Evolutionary conservation across 2,329 filamentous ascomycete species (phyloP).

Genomic region (Scedosporium aurantiacum): DNA sequence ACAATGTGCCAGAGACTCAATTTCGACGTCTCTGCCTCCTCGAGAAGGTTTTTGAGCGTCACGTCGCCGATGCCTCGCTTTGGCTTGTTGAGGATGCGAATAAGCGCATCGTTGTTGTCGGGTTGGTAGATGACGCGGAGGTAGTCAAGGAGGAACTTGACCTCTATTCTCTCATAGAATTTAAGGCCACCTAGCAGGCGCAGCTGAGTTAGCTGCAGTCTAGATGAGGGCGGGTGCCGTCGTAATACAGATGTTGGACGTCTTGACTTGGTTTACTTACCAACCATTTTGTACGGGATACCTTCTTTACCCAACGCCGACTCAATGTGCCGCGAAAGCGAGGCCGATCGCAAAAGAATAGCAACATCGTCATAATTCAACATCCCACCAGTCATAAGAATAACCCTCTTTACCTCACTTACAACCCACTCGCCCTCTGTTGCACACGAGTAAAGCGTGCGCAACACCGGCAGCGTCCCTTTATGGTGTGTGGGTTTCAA

Average conservation of each 20-base stretch:
- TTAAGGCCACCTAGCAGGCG: slow-evolving; percentile 46
- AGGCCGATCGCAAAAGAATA: slow-evolving; percentile 74
- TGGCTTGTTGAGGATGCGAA: slow-evolving; percentile 76
- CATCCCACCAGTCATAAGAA: slow-evolving; percentile 61
- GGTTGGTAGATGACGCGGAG: slow-evolving; percentile 75
- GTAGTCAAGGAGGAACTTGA: slow-evolving; percentile 82
- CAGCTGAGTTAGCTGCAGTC: not conserved
- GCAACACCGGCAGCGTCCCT: slow-evolving; percentile 70
- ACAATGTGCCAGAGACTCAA: slow-evolving; percentile 69
- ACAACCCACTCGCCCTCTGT: slow-evolving; percentile 84
- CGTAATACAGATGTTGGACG: not conserved
- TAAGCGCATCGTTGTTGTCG: slow-evolving; percentile 75
- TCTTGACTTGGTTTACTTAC: slow-evolving; percentile 14
- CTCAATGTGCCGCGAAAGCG: slow-evolving; percentile 78
- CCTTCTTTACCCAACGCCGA: slow-evolving; percentile 67
- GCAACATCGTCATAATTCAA: slow-evolving; percentile 69
- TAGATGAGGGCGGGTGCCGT: not conserved
- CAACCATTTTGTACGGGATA: slow-evolving; percentile 86
- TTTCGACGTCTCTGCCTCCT: slow-evolving; percentile 62
- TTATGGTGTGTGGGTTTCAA: slow-evolving; percentile 70
- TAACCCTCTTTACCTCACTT: slow-evolving; percentile 63
- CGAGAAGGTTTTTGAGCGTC: slow-evolving; percentile 62
- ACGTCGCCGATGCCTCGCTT: slow-evolving; percentile 69
- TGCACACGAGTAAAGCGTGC: slow-evolving; percentile 57
- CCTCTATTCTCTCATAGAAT: slow-evolving; percentile 86